Evolutionary conservation across 805 yeast species (phyloP), one percentile per base, ranked within the genome.

Genomic region (Starmerella asiatica): DNA sequence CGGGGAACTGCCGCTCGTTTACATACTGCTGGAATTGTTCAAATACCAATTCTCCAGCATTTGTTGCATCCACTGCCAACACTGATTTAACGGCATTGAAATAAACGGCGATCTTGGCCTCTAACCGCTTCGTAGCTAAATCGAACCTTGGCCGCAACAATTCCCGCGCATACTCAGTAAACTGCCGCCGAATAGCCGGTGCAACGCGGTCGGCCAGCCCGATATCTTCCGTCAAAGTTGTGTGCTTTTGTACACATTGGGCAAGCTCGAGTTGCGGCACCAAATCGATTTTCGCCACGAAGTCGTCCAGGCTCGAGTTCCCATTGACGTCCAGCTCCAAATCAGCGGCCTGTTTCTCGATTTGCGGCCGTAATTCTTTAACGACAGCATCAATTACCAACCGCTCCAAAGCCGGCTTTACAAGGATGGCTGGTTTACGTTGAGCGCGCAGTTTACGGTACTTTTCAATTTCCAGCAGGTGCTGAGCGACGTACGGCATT

Each of bases 11-110:
- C 16, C 21, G 26, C 15, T 44, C 47, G 21, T 37, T 39, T 14
- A 47, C 51, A 35, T 54, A 52, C 33, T 44, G 49, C 36, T 45
- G 45, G 49, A 56, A 52, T 28, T 55, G 56, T 4, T 47, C 44
- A 40, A 40, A 46, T 11, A 40, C 47, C 14, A 21, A 9, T 3
- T 34, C 23, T 3, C 23, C 37, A 21, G n/a, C 23, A 30, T 15
- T n/a, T 15, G 34, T 16, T 7, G 7, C 24, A 15, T 15, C 20
- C 8, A 8, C 12, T 8, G 32, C 37, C 11, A 16, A 15, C 16
- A 45, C 20, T 6, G 44, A 37, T n/a, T 29, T 24, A 7, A 48
- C 38, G 17, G 52, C 60, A 16, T 43, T 42, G 19, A 52, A 37
- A 34, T 56, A 56, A 2, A 50, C 48, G 5, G 37, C 21, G 18